Percentiles rank a stretch among this genome's conserved stretches.
Conservation (phyloP, 192 early-diverging fungal species). For the Backusella westeae region DNA sequence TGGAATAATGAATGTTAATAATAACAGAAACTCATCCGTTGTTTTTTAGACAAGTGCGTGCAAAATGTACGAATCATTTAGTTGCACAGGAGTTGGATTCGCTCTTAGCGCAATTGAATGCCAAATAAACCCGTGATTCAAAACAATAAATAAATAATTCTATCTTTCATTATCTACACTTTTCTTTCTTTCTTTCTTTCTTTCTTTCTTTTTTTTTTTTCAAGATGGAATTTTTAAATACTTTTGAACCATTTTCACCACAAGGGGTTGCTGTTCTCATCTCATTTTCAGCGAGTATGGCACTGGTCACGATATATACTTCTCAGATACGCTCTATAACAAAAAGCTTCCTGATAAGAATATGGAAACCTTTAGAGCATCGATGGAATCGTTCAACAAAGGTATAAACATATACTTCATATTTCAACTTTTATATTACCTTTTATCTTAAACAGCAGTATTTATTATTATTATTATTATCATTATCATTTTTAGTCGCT, state of each 20-base stretch:
- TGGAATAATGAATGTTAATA: not conserved
- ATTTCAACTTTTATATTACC: not conserved
- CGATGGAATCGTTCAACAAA: not conserved
- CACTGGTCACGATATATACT: not conserved
- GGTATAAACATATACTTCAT: not conserved
- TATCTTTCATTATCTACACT: not conserved
- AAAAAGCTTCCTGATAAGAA: not conserved
- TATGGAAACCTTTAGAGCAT: not conserved
- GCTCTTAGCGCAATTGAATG: slow-evolving; percentile 37
- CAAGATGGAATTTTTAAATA: not conserved
- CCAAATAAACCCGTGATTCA: slow-evolving; percentile 25
- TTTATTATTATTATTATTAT: not conserved
- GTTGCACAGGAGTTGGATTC: slow-evolving; percentile 46
- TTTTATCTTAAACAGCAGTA: not conserved
- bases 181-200: not conserved
- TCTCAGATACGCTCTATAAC: not conserved
- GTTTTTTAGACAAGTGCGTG: slow-evolving; percentile 35
- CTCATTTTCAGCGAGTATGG: not conserved
- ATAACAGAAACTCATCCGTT: not conserved
- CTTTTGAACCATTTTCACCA: not conserved
- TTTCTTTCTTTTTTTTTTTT: not conserved
- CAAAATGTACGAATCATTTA: slow-evolving; percentile 44
- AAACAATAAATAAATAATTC: not conserved
- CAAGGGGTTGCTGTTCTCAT: not conserved
- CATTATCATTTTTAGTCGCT: slow-evolving; percentile 31